Percentiles rank a stretch among this genome's conserved stretches.
phyloP scores from a whole-genome alignment of 2,329 filamentous ascomycete genomes.

The Alternaria sp. region DNA sequence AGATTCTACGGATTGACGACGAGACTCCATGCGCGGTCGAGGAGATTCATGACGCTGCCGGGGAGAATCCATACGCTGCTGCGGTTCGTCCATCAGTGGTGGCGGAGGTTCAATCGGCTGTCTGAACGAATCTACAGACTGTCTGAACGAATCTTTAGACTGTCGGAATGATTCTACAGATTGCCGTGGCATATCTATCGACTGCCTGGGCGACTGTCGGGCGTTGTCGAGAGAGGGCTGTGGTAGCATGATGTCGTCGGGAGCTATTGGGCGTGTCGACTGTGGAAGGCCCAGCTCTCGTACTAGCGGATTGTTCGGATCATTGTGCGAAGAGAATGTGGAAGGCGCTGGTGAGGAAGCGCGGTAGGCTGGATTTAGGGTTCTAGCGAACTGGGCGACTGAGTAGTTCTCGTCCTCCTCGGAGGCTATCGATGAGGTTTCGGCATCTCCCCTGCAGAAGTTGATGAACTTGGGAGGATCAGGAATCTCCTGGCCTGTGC shows the following conservation, averaged over 20 bases:
- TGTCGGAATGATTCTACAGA: slow-evolving; percentile 10
- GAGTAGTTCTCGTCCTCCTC: slow-evolving; percentile 93
- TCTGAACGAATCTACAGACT: not conserved
- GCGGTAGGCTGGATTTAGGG: slow-evolving; percentile 94
- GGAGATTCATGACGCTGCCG: not conserved
- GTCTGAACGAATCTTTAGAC: not conserved
- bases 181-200: slow-evolving; percentile 8
- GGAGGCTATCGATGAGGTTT: slow-evolving; percentile 81
- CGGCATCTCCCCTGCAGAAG: slow-evolving; percentile 90
- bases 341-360: slow-evolving; percentile 97
- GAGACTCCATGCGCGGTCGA: slow-evolving; percentile 3
- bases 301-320: slow-evolving; percentile 78
- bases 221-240: slow-evolving; percentile 20
- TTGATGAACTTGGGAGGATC: slow-evolving; percentile 99
- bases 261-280: slow-evolving; percentile 41
- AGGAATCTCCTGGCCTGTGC: slow-evolving; percentile 96
- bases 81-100: slow-evolving; percentile 8
- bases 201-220: slow-evolving; percentile 1
- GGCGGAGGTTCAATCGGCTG: slow-evolving; percentile 7
- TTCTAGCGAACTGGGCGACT: slow-evolving; percentile 93
- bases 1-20: slow-evolving; percentile 6
- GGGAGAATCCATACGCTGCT: slow-evolving; percentile 1
- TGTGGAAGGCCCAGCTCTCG: slow-evolving; percentile 69
- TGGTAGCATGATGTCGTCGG: slow-evolving; percentile 38
- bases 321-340: slow-evolving; percentile 89